Base-by-base conservation (phyloP, 176 grass and related monocot species). In the Alopecurus myosuroides region DNA sequence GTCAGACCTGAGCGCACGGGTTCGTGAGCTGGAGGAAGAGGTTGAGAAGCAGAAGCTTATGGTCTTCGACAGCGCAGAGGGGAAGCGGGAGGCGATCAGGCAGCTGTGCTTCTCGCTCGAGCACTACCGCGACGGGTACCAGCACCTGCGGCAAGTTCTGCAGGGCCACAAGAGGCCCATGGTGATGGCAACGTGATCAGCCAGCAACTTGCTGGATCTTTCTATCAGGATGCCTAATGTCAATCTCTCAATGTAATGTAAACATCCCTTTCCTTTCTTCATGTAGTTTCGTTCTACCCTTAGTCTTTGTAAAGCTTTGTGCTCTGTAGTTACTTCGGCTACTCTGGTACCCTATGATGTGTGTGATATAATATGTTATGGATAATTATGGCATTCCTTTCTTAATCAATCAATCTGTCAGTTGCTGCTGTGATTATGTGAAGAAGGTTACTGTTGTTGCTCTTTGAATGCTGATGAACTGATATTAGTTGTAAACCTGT, bases 41-140 rank as follows among this genome's bases (percentile, higher is more conserved):
- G 86, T 96, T 28, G 86, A 90, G 76, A 89, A 23, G 40, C 93
- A 99, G 83, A 99, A 88, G 68, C 74, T 79, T 37, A 31, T 85
- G 40, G 85, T 91, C 31, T 84, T 66, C 0, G 93, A 99, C 72
- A 77, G 88, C 10, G 93, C 93, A 3, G 97, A 99, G 76, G 86
- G 81, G 33, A 99, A 99, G 87, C 79, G 97, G 51, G 97, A 96
- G 75, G 93, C 93, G 1, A 98, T 98, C 77, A 94, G 93, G 85
- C 97, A 98, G 77, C 91, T 96, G 48, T 96, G 97, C 91, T 94
- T 96, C 81, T 94, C 97, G 6, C 93, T 96, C 7, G 97, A 99
- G 84, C 94, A 99, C 76, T 96, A 94, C 64, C 88, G 97, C n/a
- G 74, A 94, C 18, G 93, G 91, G 17, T 98, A 98, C 60, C 77